A percentile compares a stretch with the other conserved stretches of the same genome.
phyloP scores from a whole-genome alignment of 129 eudicot species.

The Flaveria linearis region DNA sequence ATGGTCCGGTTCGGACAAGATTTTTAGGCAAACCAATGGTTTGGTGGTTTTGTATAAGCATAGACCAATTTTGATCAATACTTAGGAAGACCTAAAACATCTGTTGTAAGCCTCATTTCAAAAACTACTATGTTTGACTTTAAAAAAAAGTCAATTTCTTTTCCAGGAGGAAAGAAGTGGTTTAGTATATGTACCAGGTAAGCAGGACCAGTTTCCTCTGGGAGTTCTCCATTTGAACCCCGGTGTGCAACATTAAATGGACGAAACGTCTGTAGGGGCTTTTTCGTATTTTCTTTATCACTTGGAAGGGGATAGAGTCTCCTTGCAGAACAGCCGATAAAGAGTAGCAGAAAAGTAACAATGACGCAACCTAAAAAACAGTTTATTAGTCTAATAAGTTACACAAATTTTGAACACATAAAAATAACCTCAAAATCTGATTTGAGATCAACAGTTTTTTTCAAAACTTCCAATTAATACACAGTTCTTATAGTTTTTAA shows the following conservation, averaged over 20 bases:
- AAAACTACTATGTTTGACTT: background rate
- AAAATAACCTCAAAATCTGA: conserved; percentile 14
- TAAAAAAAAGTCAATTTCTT: background rate
- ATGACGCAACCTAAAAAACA: conserved; percentile 51
- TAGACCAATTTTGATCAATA: background rate
- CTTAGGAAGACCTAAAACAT: background rate
- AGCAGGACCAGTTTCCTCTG: conserved; percentile 86
- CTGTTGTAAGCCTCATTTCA: background rate
- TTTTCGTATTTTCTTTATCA: conserved; percentile 50
- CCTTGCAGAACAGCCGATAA: conserved; percentile 66
- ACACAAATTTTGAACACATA: conserved; percentile 17
- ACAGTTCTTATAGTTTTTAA: background rate
- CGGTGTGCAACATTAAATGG: conserved; percentile 91
- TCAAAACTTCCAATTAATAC: background rate
- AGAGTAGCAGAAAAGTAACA: conserved; percentile 58
- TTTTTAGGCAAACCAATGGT: too few species aligned
- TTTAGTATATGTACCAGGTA: conserved; percentile 58
- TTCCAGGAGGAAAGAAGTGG: background rate
- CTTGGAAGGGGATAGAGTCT: conserved; percentile 86
- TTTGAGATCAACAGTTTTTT: background rate
- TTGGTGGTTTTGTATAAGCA: too few species aligned
- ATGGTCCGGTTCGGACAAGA: too few species aligned
- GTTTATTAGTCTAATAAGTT: background rate
- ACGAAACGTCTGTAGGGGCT: conserved; percentile 86
- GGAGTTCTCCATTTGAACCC: conserved; percentile 95